These are phyloP conservation scores for Phlebiopsis flavidoalba DNA, from an alignment of 768 basidiomycete species.

Conservation along the genomic window DNA sequence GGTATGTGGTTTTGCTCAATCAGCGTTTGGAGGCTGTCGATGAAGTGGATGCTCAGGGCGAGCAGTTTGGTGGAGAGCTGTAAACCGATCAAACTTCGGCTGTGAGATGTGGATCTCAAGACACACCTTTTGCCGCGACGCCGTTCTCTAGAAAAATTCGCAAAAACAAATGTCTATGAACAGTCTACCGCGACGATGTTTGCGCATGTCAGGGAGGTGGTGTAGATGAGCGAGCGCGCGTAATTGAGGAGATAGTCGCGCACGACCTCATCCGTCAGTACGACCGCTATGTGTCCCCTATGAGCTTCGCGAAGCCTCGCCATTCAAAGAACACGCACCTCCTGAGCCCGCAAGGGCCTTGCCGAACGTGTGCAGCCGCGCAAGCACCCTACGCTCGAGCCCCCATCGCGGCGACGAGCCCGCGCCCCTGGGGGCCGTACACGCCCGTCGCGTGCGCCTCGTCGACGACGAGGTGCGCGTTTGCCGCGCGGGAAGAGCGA, in stretches of 20 bases:
- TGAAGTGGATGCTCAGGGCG: constrained; percentile 36
- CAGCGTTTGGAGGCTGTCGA: constrained; percentile 25
- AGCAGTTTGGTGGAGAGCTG: constrained; percentile 19
- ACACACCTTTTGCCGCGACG: constrained; percentile 50
- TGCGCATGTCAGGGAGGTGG: constrained; percentile 75
- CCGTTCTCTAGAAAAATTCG: constrained; percentile 68
- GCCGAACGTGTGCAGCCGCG: constrained; percentile 87
- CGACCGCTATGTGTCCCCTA: constrained; percentile 49
- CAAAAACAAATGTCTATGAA: too few relatives aligned
- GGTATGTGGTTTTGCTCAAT: constrained; percentile 23
- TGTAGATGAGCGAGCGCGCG: constrained; percentile 87
- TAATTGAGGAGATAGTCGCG: constrained; percentile 89
- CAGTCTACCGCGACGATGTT: constrained; percentile 73
- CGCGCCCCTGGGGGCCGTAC: constrained; percentile 75
- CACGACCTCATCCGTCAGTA: constrained; percentile 67
- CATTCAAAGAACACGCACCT: constrained; percentile 43
- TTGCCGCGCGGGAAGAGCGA: constrained; percentile 53
- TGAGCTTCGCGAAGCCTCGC: neutral
- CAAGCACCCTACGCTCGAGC: constrained; percentile 65
- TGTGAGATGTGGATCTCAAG: constrained; percentile 7
- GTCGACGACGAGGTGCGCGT: constrained; percentile 77
- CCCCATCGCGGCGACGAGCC: constrained; percentile 68
- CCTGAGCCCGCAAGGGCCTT: constrained; percentile 85
- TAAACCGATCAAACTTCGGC: constrained; percentile 19
- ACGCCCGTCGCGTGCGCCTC: constrained; percentile 94